Evolutionary conservation across 306 rosid genomes (phyloP), one percentile per base, ranked within the genome.

Genomic region (Castanopsis chinensis): DNA sequence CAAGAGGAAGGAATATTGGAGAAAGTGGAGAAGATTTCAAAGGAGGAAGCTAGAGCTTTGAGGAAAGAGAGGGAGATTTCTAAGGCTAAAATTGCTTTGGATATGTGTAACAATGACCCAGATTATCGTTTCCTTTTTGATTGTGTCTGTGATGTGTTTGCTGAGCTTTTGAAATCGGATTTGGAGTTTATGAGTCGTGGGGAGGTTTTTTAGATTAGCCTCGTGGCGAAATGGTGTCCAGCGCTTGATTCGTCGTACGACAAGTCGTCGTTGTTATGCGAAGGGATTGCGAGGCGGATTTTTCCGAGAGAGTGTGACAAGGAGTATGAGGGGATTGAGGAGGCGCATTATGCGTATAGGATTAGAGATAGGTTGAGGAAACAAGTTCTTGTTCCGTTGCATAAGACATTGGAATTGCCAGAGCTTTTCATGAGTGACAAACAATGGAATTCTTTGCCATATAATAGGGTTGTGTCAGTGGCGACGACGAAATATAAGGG

Each of bases 401-500:
- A 52, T 20, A 68, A 35, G 28, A 54, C 67, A 7, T 68, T 77
- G 80, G 56, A 67, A 17, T 67, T 77, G 27, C 80, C 74, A 1
- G 80, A 77, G 67, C 67, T 77, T 33, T 77, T 19, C 19, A 77
- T 77, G 74, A 32, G 80, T 25, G 74, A 74, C 18, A 77, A 77
- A 4, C 41, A 32, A 25, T 77, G 79, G 76, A 69, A 52, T 1
- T 27, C 37, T 20, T 27, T 74, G 17, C 86, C 83, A 4, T 83
- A 83, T 51, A 68, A 74, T 1, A 69, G 86, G 23, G 86, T 83
- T 52, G 83, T 80, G 5, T 81, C 80, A 3, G 83, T 86, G 30
- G 89, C 85, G 7, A 83, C 83, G 87, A 86, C 78, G 28, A 20
- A 1, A 4, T 80, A 86, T 75, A 83, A 83, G 73, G 45, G 19